A percentile compares a stretch with the other conserved stretches of the same genome.
phyloP scores from a whole-genome alignment of 75 land plant species.

The Larix kaempferi region DNA sequence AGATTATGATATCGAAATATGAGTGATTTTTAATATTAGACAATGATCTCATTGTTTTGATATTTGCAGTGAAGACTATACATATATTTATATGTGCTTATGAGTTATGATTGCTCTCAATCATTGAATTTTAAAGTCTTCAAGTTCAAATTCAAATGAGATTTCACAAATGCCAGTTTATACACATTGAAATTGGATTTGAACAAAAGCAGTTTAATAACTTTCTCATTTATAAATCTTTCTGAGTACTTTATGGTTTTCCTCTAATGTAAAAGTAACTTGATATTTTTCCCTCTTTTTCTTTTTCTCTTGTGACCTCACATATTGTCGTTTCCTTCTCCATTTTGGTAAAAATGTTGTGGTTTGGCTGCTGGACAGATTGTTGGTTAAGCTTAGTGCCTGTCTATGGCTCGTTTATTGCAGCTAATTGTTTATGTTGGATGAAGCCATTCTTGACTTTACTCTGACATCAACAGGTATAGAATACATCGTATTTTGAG shows the following conservation, averaged over 20 bases:
- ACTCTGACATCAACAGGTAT: too few relatives aligned
- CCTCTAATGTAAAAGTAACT: neutral
- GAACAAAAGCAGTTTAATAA: too few relatives aligned
- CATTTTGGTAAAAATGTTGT: neutral
- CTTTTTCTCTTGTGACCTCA: neutral
- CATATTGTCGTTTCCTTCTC: neutral
- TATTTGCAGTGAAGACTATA: neutral
- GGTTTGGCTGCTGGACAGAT: too few relatives aligned
- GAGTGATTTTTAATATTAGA: neutral
- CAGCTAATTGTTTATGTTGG: neutral
- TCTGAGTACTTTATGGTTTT: neutral
- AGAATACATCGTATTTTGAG: neutral
- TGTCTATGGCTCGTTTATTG: neutral
- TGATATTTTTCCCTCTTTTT: neutral
- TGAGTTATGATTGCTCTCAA: neutral
- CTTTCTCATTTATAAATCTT: neutral
- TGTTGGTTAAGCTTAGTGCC: too few relatives aligned
- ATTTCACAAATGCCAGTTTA: neutral
- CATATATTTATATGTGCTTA: neutral
- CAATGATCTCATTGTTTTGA: neutral
- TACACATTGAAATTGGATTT: neutral
- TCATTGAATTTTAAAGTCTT: neutral
- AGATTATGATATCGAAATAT: neutral
- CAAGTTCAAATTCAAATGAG: neutral
- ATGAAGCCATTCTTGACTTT: neutral